Percentiles rank a stretch among this genome's conserved stretches.
phyloP scores from a whole-genome alignment of 805 yeast genomes.

The Candida jianshihensis region DNA sequence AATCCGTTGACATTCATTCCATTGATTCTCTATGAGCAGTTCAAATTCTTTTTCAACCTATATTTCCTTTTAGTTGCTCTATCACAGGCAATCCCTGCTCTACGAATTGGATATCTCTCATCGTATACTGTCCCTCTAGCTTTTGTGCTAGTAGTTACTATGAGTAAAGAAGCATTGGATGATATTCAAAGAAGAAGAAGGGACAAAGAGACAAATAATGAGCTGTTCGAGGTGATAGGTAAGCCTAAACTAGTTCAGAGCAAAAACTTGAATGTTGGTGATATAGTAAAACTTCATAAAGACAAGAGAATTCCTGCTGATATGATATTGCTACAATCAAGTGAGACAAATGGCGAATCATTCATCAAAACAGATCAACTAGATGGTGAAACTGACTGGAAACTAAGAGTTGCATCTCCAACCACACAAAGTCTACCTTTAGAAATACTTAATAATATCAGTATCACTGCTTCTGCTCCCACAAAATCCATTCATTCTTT shows the following conservation, averaged over 20 bases:
- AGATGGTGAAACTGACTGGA: constrained; percentile 99
- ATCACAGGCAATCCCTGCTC: constrained; percentile 83
- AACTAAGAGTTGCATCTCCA: constrained; percentile 71
- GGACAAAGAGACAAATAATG: constrained; percentile 84
- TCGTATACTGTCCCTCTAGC: constrained; percentile 92
- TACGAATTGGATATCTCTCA: constrained; percentile 88
- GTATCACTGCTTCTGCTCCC: constrained; percentile 73
- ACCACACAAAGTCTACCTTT: constrained; percentile 57
- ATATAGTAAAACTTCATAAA: constrained; percentile 69
- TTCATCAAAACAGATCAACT: constrained; percentile 95
- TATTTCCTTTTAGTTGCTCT: constrained; percentile 90
- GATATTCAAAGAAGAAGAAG: constrained; percentile 87
- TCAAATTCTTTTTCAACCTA: constrained; percentile 91
- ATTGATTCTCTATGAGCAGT: constrained; percentile 85
- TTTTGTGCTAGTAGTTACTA: constrained; percentile 86
- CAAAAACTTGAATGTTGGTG: constrained; percentile 75
- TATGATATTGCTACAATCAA: constrained; percentile 73
- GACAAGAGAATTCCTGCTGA: constrained; percentile 93
- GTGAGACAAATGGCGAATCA: constrained; percentile 77
- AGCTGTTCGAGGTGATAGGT: constrained; percentile 66
- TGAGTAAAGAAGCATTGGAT: constrained; percentile 93
- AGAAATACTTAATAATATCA: constrained; percentile 45
- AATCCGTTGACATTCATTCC: constrained; percentile 86
- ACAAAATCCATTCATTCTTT: constrained; percentile 77
- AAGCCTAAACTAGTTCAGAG: constrained; percentile 38